Percentiles rank a stretch among this genome's conserved stretches.
Evolutionary conservation across 108 stramenopile species (phyloP).

Genomic region (Stephanodiscus minutulus): DNA sequence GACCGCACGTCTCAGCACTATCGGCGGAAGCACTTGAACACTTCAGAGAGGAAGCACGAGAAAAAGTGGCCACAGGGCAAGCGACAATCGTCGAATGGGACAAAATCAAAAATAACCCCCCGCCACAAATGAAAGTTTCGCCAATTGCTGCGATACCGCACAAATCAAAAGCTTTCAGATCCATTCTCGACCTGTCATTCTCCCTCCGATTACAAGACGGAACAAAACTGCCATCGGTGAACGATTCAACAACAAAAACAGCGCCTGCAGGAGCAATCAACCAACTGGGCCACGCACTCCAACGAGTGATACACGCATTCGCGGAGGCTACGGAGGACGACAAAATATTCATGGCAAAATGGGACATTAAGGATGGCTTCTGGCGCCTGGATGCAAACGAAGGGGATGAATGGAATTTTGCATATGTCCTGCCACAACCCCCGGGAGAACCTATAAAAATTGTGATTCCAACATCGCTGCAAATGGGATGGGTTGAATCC

Average conservation of each 20-base stretch:
- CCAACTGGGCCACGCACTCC: conserved; percentile 12
- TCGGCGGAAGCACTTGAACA: conserved; percentile 14
- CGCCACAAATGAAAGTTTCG: conserved; percentile 14
- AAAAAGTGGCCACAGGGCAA: conserved; percentile 6
- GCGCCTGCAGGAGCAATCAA: conserved; percentile 13
- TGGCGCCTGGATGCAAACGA: conserved; percentile 12
- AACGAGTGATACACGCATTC: conserved; percentile 16
- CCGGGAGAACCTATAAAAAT: conserved; percentile 10
- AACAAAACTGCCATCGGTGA: conserved; percentile 1
- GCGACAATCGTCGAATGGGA: conserved; percentile 18
- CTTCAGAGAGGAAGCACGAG: conserved; percentile 6
- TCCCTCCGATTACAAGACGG: conserved; percentile 12
- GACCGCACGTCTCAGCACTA: conserved; percentile 29
- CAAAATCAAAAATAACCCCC: conserved; percentile 13
- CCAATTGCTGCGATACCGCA: conserved; percentile 25
- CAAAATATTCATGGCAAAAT: too few species aligned
- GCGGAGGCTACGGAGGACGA: conserved; percentile 6
- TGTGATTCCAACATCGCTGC: conserved; percentile 44
- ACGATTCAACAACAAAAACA: conserved; percentile 8
- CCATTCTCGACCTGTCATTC: conserved; percentile 21
- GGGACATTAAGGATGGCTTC: too few species aligned
- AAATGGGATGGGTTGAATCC: too few species aligned
- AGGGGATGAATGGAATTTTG: conserved; percentile 38
- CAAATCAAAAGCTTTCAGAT: conserved; percentile 12
- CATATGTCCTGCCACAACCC: conserved; percentile 29